Evolutionary conservation across 1,284 basidiomycete species (phyloP), one percentile per base, ranked within the genome.

Genomic region (Moesziomyces sp.): DNA sequence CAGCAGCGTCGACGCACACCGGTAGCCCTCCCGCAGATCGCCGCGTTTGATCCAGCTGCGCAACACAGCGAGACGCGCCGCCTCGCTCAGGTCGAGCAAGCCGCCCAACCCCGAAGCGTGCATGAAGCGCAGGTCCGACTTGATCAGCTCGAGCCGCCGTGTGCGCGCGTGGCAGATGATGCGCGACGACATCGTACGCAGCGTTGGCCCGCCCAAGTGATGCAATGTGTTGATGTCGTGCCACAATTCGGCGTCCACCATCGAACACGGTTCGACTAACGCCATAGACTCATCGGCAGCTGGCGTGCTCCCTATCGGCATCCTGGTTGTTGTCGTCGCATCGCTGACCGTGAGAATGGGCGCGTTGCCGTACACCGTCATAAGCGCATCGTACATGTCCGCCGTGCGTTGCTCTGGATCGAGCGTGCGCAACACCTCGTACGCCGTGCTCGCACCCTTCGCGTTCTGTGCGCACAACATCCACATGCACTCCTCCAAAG

Each of bases 331-430:
- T 14, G 24, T 14, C 3, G 23, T 23, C 23, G 11, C 9, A 16
- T 18, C 14, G 19, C 34, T 26, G 5, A 21, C 18, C 9, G 26
- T n/a, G 40, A 8, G 16, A 38, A 48, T 40, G 18, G 61, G 23
- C 24, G 49, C 63, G 23, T 65, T 57, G 48, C 62, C 69, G 30
- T 58, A 69, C 43, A 61, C 52, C 1, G 34, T 43, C 56, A 78
- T 61, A 18, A 78, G 62, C 10, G 54, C 42, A 38, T 74, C 57
- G 62, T 77, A 75, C 75, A 79, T 79, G 8, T 35, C 34, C 11
- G 50, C 23, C 4, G 63, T 59, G 10, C 77, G 40, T 21, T 74
- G 65, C 5, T 26, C 44, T 1, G 43, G 10, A 3, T 76, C 69
- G 1, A 79, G 48, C 18, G 50, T 53, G 38, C 28, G 24, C 7